Evolutionary conservation across 2,329 filamentous ascomycete genomes (phyloP), one percentile per base, ranked within the genome.

Genomic region (Daldinia eschscholtzii): DNA sequence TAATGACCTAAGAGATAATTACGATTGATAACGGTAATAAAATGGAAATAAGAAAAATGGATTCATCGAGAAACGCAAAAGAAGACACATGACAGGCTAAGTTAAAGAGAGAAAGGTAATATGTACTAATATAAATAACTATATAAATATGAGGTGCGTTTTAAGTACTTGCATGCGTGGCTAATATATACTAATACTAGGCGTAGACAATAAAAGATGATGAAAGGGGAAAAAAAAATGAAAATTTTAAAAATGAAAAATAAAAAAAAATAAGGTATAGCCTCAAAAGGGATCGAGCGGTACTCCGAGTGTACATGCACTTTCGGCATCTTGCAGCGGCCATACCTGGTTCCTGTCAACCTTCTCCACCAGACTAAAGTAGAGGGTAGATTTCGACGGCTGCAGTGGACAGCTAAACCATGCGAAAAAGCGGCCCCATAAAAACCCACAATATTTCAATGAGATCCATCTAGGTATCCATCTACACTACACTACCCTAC

Each of bases 401-500:
- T 61, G 65, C 50, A 60, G 41, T 68, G 62, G 59, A 60, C 53
- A 60, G 50, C 53, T 60, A 62, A 42, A 59, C 64, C 61, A 61
- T 61, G 52, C 57, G 61, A 68, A 68, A 65, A 61, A 65, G 42
- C 52, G 56, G 57, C 61, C 68, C 68, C 55, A 61, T 30, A 52
- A 52, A 50, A 52, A 37, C 39, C 67, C 60, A 65, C 55, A 65
- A 26, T 39, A 39, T 33, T 35, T 57, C 35, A 65, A 59, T 61
- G 64, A 72, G 67, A 70, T 71, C 70, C 70, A 72, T 72, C 64
- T 68, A 52, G 41, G 60, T 71, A 70, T 55, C 61, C 63, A 69
- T 58, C 48, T 61, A 56, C 20, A 18, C 18, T 30, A 53, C 48
- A 53, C 44, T 35, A 52, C 39, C 35, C 35, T 39, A 39, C 35